These are phyloP conservation scores for Yamadazyma trypodendri DNA, from an alignment of 1,139 yeast species.

Conservation along the genomic window DNA sequence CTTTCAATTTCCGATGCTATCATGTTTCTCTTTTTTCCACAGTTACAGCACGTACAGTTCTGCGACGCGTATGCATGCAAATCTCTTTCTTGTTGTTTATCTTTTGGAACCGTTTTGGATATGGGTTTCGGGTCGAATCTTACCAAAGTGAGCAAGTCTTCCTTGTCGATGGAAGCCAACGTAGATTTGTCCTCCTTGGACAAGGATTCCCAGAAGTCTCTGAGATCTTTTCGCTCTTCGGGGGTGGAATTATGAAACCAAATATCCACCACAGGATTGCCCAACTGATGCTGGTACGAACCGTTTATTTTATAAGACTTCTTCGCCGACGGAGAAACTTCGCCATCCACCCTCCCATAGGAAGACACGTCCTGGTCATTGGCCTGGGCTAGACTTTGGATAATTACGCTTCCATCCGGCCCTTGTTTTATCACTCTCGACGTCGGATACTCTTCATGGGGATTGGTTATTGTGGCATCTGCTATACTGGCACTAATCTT, in stretches of 20 bases:
- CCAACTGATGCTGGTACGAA: not conserved
- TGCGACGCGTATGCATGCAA: slow-evolving; percentile 11
- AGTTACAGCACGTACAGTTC: slow-evolving; percentile 70
- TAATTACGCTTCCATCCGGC: slow-evolving; percentile 72
- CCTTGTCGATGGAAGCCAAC: slow-evolving; percentile 67
- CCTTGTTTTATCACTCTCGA: slow-evolving; percentile 72
- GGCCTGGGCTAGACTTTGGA: slow-evolving; percentile 47
- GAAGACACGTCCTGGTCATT: not conserved
- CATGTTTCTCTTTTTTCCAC: slow-evolving; percentile 74
- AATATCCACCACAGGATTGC: slow-evolving; percentile 28
- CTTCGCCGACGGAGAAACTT: not conserved
- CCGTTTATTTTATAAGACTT: slow-evolving; percentile 1
- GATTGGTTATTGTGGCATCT: slow-evolving; percentile 52
- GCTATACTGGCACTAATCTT: slow-evolving; percentile 19
- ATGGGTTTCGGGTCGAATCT: slow-evolving; percentile 10
- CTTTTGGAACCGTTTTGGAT: slow-evolving; percentile 8
- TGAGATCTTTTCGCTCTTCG: slow-evolving; percentile 61
- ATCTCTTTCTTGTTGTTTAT: slow-evolving; percentile 11
- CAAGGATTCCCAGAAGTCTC: slow-evolving; percentile 70
- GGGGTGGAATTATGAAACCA: slow-evolving; percentile 56
- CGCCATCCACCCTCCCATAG: too few species aligned
- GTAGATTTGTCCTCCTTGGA: slow-evolving; percentile 59
- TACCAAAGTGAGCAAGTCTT: slow-evolving; percentile 18
- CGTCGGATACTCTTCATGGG: slow-evolving; percentile 66
- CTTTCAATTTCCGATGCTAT: slow-evolving; percentile 74